Base-by-base conservation (phyloP, 306 rosid species). In the Trifolium pratense region DNA sequence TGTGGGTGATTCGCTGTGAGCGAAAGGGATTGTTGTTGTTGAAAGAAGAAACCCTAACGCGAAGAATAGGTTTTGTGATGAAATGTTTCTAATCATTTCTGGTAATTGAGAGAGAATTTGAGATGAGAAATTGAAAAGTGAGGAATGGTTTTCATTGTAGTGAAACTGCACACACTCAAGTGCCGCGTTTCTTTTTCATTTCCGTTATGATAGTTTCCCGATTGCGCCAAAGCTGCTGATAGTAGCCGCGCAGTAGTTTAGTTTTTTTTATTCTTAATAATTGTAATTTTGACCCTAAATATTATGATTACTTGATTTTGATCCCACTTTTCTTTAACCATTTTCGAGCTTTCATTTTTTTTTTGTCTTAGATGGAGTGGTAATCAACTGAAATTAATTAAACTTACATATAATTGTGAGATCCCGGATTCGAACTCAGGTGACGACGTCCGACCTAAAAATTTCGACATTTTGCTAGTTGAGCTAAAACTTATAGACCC, bases 1-100 rank as follows among this genome's bases (percentile, higher is more conserved):
- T 1, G 91, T 89, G 23, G 97, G 89, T n/a, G 98, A 86, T 66
- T 93, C 97, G 0, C 79, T 87, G 49, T 0, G 17, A 73, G 70
- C 69, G 59, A 51, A 75, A 62, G 49, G 72, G 34, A 73, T 71
- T 16, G 70, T 63, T 17, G 69, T 61, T 17, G 68, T 67, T 40
- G 55, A 80, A 17, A 84, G 36, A 6, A 91, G 78, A 75, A 93
- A 78, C 88, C 84, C 83, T 64, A 83, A 34, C 14, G 73, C 49
- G 40, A 79, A 20, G 2, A 71, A 12, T 2, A 74, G 66, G 53
- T 16, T 36, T 29, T 0, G 55, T 18, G 62, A 25, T 56, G 63
- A 74, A 48, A 16, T 37, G 14, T 9, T 56, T 14, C 18, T 71
- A 62, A 57, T 69, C 87, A 80, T 84, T 37, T 42, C 52, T 9